Base-by-base conservation (phyloP, 192 early-diverging fungal genomes). In the Rhizophagus prolifer region DNA sequence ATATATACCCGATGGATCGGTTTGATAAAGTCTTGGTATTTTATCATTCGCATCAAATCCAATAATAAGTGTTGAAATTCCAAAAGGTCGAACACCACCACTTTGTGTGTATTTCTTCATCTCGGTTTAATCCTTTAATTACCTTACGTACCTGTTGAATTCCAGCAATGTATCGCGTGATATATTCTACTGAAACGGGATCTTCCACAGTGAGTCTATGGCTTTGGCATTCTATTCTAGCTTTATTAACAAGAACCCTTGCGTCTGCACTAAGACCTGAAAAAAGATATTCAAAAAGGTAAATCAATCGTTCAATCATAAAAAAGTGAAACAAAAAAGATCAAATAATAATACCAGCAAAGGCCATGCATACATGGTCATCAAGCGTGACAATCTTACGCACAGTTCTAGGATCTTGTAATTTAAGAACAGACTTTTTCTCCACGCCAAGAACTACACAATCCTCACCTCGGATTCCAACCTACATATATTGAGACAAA, bases 1-100 rank as follows among this genome's bases (percentile, higher is more conserved):
- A 81, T 96, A 98, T 80, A 97, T 97, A 31, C 97, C 97, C n/a
- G 95, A 95, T 14, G 97, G 97, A 65, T 99, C 96, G 8, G 97
- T 99, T 85, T 96, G 95, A 85, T 96, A 99, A 69, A 99, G 89
- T 83, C 93, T 93, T 30, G 97, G 96, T 7, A 87, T 84, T 84
- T 91, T 91, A 75, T 90, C 85, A 81, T 96, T 93, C 9, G 88
- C 82, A 77, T 98, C 95, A 82, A 96, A 96, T 13, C 97, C 97
- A 76, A 97, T 93, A 75, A 98, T 91, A 67, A 99, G 88, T 70
- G 96, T 96, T 47, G 96, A 97, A 79, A 99, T 96, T 76, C 97
- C 97, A 83, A 98, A 99, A 26, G 97, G 97, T 78, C 97, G 92
- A 21, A 97, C 94, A 86, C 97, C 97, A 81, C 95, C 96, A 86